Base-by-base conservation (phyloP, 345 rosid genomes). In the Lumnitzera littorea region DNA sequence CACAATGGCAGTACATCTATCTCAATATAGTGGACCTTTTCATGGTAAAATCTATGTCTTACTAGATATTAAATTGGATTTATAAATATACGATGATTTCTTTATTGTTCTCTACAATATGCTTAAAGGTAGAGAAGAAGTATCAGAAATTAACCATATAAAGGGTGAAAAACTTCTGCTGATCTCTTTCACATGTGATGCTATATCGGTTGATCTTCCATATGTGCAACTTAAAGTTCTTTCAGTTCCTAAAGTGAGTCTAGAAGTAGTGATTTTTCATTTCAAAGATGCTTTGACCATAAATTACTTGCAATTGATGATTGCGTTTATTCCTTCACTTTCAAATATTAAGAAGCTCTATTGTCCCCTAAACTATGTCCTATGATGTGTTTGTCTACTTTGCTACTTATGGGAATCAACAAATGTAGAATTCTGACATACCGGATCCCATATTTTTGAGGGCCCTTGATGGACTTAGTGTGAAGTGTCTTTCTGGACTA, bases 401-500 rank as follows among this genome's bases (percentile, higher is more conserved):
- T 48, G 51, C 27, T 53, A 16, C 36, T 53, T 29, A 64, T 14
- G 2, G 25, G 8, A 29, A 36, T 29, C 55, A 11, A 55, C 13
- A 56, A 60, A 15, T 73, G 72, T 76, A 82, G 86, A 62, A 76
- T 58, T 70, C 78, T 58, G 83, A 82, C 63, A 63, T 80, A 61
- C 76, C 76, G 15, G 65, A 76, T 60, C 82, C 84, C 9, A 59
- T 68, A 62, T 67, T 76, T 57, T 25, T 72, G 68, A 77, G 62
- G 58, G 57, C 73, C 47, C 74, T 80, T 68, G 83, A 82, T 60
- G 88, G 75, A 64, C 75, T 76, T 50, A 76, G 84, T 62, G 80
- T 80, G 86, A 82, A 75, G 58, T 80, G 81, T 64, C 73, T 82
- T 69, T 80, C 88, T 60, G 86, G 85, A 49, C 82, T 77, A 57